Percentiles rank a stretch among this genome's conserved stretches.
Conservation (phyloP, 352 stramenopile species). For the Phytophthora macrochlamydospora region DNA sequence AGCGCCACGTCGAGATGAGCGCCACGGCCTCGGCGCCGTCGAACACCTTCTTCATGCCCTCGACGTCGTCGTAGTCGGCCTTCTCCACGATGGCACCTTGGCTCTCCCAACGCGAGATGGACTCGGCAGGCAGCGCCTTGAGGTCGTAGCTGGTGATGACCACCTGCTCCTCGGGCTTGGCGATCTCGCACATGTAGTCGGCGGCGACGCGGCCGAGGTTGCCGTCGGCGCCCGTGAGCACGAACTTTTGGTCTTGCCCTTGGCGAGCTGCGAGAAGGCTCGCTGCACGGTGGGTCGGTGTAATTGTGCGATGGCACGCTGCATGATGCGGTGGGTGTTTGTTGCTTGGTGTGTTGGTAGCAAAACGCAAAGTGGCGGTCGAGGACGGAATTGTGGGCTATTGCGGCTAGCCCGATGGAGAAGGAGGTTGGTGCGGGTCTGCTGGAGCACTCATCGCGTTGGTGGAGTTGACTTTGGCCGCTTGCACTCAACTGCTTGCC, state of each 20-base stretch:
- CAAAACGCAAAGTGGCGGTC: slow-evolving; percentile 2
- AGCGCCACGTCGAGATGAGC: slow-evolving; percentile 20
- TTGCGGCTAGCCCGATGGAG: not conserved
- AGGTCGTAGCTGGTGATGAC: slow-evolving; percentile 17
- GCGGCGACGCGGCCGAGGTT: slow-evolving; percentile 20
- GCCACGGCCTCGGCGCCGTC: slow-evolving; percentile 16
- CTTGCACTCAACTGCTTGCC: not conserved
- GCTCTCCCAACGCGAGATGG: slow-evolving; percentile 15
- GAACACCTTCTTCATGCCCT: slow-evolving; percentile 21
- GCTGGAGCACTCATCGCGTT: not conserved
- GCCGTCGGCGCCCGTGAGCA: slow-evolving; percentile 18
- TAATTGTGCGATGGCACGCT: slow-evolving; percentile 8
- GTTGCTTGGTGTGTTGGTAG: slow-evolving; percentile 1
- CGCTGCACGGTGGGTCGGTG: slow-evolving; percentile 1
- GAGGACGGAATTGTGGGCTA: not conserved
- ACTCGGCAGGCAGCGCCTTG: slow-evolving; percentile 9
- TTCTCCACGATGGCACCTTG: slow-evolving; percentile 13
- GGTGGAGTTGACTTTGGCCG: too few species aligned
- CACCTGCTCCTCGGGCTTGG: slow-evolving; percentile 16
- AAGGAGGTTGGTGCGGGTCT: too few species aligned
- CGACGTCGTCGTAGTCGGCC: slow-evolving; percentile 22
- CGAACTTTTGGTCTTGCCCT: slow-evolving; percentile 14
- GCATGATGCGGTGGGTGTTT: slow-evolving; percentile 1
- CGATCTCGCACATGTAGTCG: slow-evolving; percentile 9
- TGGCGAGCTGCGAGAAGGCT: slow-evolving; percentile 14